These are phyloP conservation scores for Sequoiadendron giganteum DNA, from an alignment of 75 land plant species.

Conservation along the genomic window DNA sequence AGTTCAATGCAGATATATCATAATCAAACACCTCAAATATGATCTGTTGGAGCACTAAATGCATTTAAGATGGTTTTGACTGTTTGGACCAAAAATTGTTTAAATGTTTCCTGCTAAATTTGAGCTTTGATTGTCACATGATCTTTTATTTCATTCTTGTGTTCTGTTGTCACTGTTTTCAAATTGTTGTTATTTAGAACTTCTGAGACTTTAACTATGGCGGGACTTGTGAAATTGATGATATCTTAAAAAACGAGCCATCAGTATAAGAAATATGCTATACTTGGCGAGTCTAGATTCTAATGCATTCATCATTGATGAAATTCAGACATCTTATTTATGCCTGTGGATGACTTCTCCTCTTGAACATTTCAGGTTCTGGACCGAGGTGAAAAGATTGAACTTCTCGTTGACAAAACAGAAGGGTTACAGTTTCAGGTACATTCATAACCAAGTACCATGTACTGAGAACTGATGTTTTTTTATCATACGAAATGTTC, in stretches of 20 bases:
- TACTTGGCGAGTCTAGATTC: background rate
- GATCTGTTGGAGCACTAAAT: background rate
- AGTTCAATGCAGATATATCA: background rate
- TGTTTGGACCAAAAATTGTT: background rate
- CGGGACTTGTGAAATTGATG: background rate
- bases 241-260: background rate
- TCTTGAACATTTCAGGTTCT: constrained; percentile 45
- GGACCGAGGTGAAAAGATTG: constrained; percentile 80
- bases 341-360: background rate
- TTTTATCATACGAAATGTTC: background rate
- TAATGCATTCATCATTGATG: background rate
- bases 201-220: background rate
- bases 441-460: background rate
- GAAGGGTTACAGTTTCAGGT: constrained; percentile 88
- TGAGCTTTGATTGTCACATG: background rate
- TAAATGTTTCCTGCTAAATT: background rate
- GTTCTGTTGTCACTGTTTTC: background rate
- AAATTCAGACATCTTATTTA: background rate
- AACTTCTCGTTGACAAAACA: constrained; percentile 80
- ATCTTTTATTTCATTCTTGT: background rate
- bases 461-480: background rate
- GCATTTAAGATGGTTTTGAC: background rate
- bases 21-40: background rate
- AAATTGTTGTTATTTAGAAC: background rate
- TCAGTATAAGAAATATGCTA: background rate